phyloP scores from a whole-genome alignment of 108 stramenopile genomes.

The Cyclostephanos tholiformis region DNA sequence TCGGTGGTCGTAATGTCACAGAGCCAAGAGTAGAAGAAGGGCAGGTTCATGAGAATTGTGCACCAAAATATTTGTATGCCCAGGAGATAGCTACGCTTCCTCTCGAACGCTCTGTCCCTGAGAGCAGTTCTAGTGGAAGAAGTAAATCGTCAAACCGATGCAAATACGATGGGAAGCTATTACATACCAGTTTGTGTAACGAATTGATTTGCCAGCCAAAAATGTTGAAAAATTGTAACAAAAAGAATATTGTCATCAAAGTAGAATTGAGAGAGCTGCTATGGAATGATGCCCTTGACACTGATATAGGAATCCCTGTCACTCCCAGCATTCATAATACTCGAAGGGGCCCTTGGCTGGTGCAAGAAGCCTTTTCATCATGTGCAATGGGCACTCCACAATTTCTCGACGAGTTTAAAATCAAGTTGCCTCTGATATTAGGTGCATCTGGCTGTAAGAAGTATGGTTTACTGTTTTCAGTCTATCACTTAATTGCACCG shows the following conservation, averaged over 20 bases:
- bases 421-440: constrained; percentile 76
- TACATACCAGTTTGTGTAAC: constrained; percentile 80
- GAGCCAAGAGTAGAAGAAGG: constrained; percentile 13
- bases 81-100: constrained; percentile 77
- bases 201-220: constrained; percentile 81
- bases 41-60: not conserved
- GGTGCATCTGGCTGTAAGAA: constrained; percentile 30
- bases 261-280: constrained; percentile 75
- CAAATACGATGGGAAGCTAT: constrained; percentile 58
- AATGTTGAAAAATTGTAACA: constrained; percentile 67
- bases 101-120: constrained; percentile 45
- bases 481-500: constrained; percentile 61
- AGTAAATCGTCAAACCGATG: constrained; percentile 32
- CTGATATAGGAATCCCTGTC: constrained; percentile 61
- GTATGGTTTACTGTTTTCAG: constrained; percentile 66
- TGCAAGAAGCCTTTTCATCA: constrained; percentile 69
- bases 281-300: constrained; percentile 59
- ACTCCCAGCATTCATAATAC: constrained; percentile 72
- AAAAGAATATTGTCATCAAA: constrained; percentile 78
- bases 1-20: constrained; percentile 63
- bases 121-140: constrained; percentile 23
- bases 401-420: constrained; percentile 87
- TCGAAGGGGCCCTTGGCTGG: constrained; percentile 78
- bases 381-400: constrained; percentile 66
- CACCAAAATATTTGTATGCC: constrained; percentile 53